Conservation (phyloP, 768 basidiomycete species). For the Lactarius sp. region DNA sequence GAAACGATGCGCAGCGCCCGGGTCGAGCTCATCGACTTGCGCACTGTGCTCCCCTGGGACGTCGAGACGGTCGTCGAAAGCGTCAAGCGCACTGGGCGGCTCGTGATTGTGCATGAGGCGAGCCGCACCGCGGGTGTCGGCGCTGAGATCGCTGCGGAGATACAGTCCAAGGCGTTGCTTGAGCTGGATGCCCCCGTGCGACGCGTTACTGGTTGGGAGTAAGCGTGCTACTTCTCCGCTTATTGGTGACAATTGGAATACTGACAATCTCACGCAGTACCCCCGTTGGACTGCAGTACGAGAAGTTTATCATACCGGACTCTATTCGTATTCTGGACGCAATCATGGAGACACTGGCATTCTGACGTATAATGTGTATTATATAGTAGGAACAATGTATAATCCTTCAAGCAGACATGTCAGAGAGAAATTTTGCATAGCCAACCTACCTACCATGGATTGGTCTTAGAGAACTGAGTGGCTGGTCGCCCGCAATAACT, state of each 20-base stretch:
- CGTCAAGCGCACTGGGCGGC: constrained; percentile 76
- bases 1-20: too few relatives aligned
- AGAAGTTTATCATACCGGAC: constrained; percentile 92
- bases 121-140: constrained; percentile 84
- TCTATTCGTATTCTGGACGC: constrained; percentile 78
- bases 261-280: constrained; percentile 42
- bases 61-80: constrained; percentile 74
- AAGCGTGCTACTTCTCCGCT: constrained; percentile 37
- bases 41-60: constrained; percentile 89
- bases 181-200: constrained; percentile 84
- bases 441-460: too few relatives aligned
- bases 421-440: too few relatives aligned
- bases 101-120: constrained; percentile 91
- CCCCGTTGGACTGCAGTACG: constrained; percentile 80
- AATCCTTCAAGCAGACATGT: background rate
- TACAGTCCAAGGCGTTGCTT: constrained; percentile 85
- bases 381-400: constrained; percentile 4
- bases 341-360: constrained; percentile 75
- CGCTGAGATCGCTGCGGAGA: constrained; percentile 85
- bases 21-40: constrained; percentile 85
- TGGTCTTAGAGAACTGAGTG: too few relatives aligned
- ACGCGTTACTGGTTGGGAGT: constrained; percentile 93
- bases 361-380: constrained; percentile 35
- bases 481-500: too few relatives aligned
- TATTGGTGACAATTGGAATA: background rate